These are phyloP conservation scores for Megacollybia platyphylla DNA, from an alignment of 1,284 basidiomycete species.

Conservation along the genomic window DNA sequence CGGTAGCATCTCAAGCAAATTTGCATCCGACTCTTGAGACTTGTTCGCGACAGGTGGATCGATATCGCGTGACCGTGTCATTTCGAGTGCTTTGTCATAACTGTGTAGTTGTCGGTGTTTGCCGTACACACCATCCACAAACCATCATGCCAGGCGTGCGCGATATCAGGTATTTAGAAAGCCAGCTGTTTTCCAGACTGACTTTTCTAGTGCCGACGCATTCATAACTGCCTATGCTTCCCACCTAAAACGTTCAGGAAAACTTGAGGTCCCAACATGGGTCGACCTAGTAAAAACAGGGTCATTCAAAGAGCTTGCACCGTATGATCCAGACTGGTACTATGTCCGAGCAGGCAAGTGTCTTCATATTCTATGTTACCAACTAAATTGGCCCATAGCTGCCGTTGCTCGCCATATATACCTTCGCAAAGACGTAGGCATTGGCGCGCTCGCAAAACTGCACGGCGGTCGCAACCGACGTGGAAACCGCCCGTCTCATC, in stretches of 20 bases:
- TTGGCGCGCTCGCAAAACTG: slow-evolving; percentile 92
- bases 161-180: slow-evolving; percentile 66
- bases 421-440: slow-evolving; percentile 97
- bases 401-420: slow-evolving; percentile 99
- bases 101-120: no score
- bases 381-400: slow-evolving; percentile 34
- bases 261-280: slow-evolving; percentile 98
- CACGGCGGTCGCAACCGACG: slow-evolving; percentile 95
- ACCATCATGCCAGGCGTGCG: slow-evolving; percentile 83
- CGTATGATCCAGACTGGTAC: slow-evolving; percentile 99
- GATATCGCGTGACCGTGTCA: no score
- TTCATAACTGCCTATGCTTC: slow-evolving; percentile 89
- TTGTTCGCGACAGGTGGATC: no score
- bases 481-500: slow-evolving; percentile 92
- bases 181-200: slow-evolving; percentile 10
- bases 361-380: slow-evolving; percentile 1
- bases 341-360: slow-evolving; percentile 90
- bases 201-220: slow-evolving; percentile 58
- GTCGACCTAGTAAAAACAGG: slow-evolving; percentile 99
- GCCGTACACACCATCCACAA: neutral
- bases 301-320: slow-evolving; percentile 94
- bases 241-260: slow-evolving; percentile 92
- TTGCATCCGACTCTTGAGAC: no score
- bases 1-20: no score
- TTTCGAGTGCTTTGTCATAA: no score